These are phyloP conservation scores for Ceratocystiopsis brevicomis DNA, from an alignment of 2,329 filamentous ascomycete genomes.

Conservation along the genomic window DNA sequence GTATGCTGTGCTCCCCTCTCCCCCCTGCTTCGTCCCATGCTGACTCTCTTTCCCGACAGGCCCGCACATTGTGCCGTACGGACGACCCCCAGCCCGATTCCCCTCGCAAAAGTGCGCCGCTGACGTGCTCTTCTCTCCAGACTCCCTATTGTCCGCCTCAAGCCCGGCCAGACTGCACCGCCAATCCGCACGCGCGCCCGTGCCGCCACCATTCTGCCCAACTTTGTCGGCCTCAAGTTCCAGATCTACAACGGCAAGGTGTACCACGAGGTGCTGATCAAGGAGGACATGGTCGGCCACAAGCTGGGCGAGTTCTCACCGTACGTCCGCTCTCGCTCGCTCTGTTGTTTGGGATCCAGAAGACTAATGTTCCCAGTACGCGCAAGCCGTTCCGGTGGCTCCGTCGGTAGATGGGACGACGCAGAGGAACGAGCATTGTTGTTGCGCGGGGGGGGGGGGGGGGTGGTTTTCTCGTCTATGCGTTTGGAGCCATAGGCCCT, in stretches of 20 bases:
- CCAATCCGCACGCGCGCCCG: conserved; percentile 78
- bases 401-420: conserved; percentile 6
- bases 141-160: conserved; percentile 43
- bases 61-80: conserved; percentile 36
- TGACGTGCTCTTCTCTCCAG: conserved; percentile 16
- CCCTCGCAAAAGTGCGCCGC: not conserved
- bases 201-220: conserved; percentile 74
- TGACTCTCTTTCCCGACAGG: conserved; percentile 18
- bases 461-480: too few relatives aligned
- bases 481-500: too few relatives aligned
- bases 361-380: conserved; percentile 21
- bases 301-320: conserved; percentile 83
- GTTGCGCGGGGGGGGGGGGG: too few relatives aligned
- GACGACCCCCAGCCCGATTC: not conserved
- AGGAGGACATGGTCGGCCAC: conserved; percentile 90
- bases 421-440: too few relatives aligned
- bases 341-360: too few relatives aligned
- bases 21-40: not conserved
- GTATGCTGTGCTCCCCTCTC: conserved; percentile 23
- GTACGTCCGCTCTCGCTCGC: conserved; percentile 33
- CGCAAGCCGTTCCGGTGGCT: conserved; percentile 38
- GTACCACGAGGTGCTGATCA: conserved; percentile 66
- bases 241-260: conserved; percentile 83
- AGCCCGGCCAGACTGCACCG: conserved; percentile 41
- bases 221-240: conserved; percentile 78